Percentiles rank a stretch among this genome's conserved stretches.
Conservation (phyloP, 805 yeast species). For the Wickerhamomyces rabaulensis region DNA sequence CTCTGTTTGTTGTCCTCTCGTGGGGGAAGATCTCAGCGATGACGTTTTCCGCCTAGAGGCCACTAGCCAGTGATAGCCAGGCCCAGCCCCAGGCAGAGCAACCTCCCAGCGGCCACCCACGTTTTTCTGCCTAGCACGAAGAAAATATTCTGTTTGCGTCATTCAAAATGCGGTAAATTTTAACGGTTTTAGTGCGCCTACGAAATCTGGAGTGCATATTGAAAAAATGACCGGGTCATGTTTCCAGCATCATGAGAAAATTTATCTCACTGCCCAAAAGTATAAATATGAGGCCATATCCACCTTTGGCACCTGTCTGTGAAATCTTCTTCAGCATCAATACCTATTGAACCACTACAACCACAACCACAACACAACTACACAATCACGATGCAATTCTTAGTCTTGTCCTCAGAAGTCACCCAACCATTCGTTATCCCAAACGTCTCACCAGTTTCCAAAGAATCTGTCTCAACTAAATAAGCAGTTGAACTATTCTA, state of each 20-base stretch:
- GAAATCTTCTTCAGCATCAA: not conserved
- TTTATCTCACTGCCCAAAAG: not conserved
- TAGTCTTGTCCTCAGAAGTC: constrained; percentile 50
- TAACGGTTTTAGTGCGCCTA: not conserved
- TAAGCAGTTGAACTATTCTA: not conserved
- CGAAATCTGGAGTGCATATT: constrained; percentile 9
- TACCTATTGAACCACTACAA: not conserved
- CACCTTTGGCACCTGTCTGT: too few relatives aligned
- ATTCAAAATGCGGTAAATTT: not conserved
- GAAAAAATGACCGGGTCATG: constrained; percentile 1
- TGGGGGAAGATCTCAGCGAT: too few relatives aligned
- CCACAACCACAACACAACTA: not conserved
- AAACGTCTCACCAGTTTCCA: constrained; percentile 48
- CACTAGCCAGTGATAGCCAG: too few relatives aligned
- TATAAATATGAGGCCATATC: not conserved
- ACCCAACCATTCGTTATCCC: constrained; percentile 64
- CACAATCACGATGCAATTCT: constrained; percentile 30
- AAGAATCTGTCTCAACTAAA: constrained; percentile 3
- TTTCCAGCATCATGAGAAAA: not conserved
- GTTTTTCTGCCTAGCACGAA: too few relatives aligned
- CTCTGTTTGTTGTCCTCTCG: too few relatives aligned
- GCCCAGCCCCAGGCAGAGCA: too few relatives aligned
- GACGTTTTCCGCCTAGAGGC: too few relatives aligned
- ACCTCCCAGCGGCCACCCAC: too few relatives aligned
- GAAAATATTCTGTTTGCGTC: not conserved